Percentiles rank a stretch among this genome's conserved stretches.
These are phyloP conservation scores for Ilex asprella DNA, from an alignment of 257 asterid genomes.

Conservation along the genomic window DNA sequence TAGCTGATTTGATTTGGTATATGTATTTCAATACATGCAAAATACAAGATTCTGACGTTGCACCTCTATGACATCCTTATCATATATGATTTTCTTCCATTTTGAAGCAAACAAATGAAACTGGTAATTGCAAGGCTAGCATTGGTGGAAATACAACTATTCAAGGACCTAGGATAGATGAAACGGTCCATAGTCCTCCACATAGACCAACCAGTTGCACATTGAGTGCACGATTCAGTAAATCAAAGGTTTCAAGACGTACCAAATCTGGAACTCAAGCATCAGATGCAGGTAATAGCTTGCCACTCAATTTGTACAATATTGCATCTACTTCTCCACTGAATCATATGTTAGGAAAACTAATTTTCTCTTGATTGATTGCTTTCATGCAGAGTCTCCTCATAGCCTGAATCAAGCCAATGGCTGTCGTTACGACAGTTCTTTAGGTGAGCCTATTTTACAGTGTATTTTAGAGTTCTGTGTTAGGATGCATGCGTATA, in stretches of 20 bases:
- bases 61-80: background rate
- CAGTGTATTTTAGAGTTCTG: constrained; percentile 2
- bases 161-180: constrained; percentile 22
- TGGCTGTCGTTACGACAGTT: constrained; percentile 67
- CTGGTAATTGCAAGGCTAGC: constrained; percentile 14
- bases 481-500: background rate
- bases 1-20: constrained; percentile 2
- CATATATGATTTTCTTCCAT: constrained; percentile 6
- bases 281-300: constrained; percentile 37
- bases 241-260: constrained; percentile 29
- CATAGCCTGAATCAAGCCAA: constrained; percentile 30
- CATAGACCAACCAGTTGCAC: constrained; percentile 11
- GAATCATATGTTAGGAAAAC: constrained; percentile 3
- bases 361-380: constrained; percentile 13
- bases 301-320: background rate
- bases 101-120: constrained; percentile 26
- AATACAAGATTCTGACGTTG: no score
- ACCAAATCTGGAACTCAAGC: constrained; percentile 26
- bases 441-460: constrained; percentile 53
- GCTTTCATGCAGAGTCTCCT: constrained; percentile 35
- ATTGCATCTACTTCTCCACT: background rate
- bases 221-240: constrained; percentile 18
- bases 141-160: constrained; percentile 13
- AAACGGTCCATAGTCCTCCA: constrained; percentile 19
- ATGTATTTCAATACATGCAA: background rate